These are phyloP conservation scores for Pharnaceum exiguum DNA, from an alignment of 148 eudicot genomes.

Conservation along the genomic window DNA sequence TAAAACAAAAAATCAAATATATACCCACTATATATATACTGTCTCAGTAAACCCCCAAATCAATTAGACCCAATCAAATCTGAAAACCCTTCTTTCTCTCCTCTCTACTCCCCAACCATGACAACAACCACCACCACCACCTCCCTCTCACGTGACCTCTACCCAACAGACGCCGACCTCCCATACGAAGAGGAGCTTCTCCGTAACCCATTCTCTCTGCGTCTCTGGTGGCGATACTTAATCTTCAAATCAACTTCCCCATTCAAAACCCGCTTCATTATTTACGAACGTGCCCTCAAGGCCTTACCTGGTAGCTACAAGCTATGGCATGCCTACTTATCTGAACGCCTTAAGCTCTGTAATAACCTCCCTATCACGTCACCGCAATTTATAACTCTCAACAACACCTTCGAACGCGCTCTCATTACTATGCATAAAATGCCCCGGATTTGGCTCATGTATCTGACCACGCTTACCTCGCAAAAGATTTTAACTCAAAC, in stretches of 20 bases:
- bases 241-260: constrained; percentile 51
- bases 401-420: constrained; percentile 87
- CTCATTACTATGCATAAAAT: constrained; percentile 92
- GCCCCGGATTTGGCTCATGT: constrained; percentile 97
- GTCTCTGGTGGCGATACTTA: constrained; percentile 91
- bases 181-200: constrained; percentile 74
- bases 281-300: constrained; percentile 85
- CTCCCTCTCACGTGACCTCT: constrained; percentile 39
- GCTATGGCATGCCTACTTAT: constrained; percentile 82
- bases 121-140: constrained; percentile 1
- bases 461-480: constrained; percentile 41
- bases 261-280: constrained; percentile 55
- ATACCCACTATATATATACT: no score
- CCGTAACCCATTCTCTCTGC: constrained; percentile 74
- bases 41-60: no score
- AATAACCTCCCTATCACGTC: constrained; percentile 62
- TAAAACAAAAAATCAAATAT: no score
- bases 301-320: constrained; percentile 91
- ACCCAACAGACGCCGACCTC: constrained; percentile 54
- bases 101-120: not conserved
- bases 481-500: constrained; percentile 62
- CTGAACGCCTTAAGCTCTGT: constrained; percentile 70
- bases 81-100: not conserved
- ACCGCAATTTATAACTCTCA: constrained; percentile 52
- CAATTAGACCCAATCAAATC: no score